Evolutionary conservation across 768 basidiomycete genomes (phyloP), one percentile per base, ranked within the genome.

Genomic region (Serendipita sp.): DNA sequence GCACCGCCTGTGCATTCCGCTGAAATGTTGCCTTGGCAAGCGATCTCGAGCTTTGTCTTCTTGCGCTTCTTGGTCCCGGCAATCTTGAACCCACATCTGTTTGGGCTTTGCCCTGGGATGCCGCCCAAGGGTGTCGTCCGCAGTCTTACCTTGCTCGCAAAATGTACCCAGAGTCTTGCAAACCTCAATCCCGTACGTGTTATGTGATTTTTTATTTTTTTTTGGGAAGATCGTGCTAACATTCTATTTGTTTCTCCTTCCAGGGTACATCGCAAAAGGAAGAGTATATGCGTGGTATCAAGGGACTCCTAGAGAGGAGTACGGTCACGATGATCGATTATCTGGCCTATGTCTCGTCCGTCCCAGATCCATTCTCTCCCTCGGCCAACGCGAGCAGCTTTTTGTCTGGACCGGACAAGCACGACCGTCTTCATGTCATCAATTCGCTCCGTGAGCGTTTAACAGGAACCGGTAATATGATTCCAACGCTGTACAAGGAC

Each of bases 51-150:
- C 0, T 93, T 94, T 71, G 84, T 88, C 71, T 94, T 93, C 74
- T 79, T 94, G 47, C 82, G 91, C 46, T 91, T 93, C 73, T 86
- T 94, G 66, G 88, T 90, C 30, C 92, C 91, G 41, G 91, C 88
- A 28, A 88, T 94, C 65, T 78, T 93, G n/a, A 83, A 89, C 71
- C 91, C 91, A 1, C 88, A 91, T 73, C 74, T 91, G 3, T 93
- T 89, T 70, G 85, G 88, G 30, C 76, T 94, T 63, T 84, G 78
- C 68, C 82, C 83, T 72, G 89, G 89, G 88, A 72, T 89, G 65
- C 86, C 89, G 2, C 79, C 79, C 64, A 71, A 77, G 18, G 75
- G 83, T 7, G 83, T 91, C 8, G 85, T 89, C 70, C 83, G 91
- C 41, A 91, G 85, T 71, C 78, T 94, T 60, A 93, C 87, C 0